A percentile compares a stretch with the other conserved stretches of the same genome.
Conservation (phyloP, 2,329 filamentous ascomycete species). For the Cladosporium sp. region DNA sequence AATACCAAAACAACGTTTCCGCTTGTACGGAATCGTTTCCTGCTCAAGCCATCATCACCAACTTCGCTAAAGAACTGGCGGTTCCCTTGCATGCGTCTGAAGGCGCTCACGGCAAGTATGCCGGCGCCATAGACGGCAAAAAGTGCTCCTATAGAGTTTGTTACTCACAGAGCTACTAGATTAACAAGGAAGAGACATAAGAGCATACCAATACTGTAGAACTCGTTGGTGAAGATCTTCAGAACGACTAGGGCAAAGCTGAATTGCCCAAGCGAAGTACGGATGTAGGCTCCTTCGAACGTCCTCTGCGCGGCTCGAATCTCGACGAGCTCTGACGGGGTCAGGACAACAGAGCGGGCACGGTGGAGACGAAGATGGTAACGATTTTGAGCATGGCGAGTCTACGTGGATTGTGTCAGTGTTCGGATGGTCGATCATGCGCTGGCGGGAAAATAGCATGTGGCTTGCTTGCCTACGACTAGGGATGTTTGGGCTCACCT, state of each 20-base stretch:
- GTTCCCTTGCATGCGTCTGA: constrained; percentile 86
- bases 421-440: neutral
- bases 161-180: too few species aligned
- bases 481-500: neutral
- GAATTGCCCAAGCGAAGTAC: constrained; percentile 90
- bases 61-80: constrained; percentile 77
- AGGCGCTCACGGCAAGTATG: constrained; percentile 75
- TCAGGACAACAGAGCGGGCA: constrained; percentile 76
- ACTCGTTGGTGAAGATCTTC: constrained; percentile 94
- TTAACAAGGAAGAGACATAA: neutral
- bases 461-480: too few species aligned
- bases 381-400: constrained; percentile 61
- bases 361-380: constrained; percentile 79
- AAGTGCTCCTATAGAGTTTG: constrained; percentile 51
- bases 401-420: constrained; percentile 31
- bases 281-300: constrained; percentile 94
- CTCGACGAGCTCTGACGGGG: constrained; percentile 81
- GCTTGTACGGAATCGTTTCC: constrained; percentile 58
- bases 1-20: constrained; percentile 61
- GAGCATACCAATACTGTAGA: constrained; percentile 75
- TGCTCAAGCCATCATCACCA: constrained; percentile 55
- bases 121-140: constrained; percentile 89
- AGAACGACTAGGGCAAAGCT: constrained; percentile 90
- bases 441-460: too few species aligned
- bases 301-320: constrained; percentile 92